Evolutionary conservation across 2,329 filamentous ascomycete genomes (phyloP), one percentile per base, ranked within the genome.

Genomic region (Paraphoma chrysanthemicola): DNA sequence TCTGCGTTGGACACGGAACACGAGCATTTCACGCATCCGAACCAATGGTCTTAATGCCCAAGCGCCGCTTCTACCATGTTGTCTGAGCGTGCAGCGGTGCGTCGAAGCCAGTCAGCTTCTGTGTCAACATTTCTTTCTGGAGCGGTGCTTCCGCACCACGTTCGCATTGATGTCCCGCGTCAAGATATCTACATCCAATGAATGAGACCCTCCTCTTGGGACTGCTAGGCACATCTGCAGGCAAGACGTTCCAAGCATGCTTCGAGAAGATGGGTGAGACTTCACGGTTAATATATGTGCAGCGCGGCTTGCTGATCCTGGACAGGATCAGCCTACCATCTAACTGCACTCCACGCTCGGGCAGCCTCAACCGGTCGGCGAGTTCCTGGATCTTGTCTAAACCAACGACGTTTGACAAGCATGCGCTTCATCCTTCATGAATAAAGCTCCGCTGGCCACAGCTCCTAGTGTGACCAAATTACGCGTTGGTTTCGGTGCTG

Each of bases 211-310:
- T 36, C 8, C n/a, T 44, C 48, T 44, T 36, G 41, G 47, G 41
- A 36, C 23, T 8, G 12, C 48, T 51, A 39, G 29, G 30, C 29
- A 30, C 48, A 14, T 28, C 16, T 44, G 41, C 48, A 23, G 41
- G 23, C 16, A 44, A 33, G 48, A 51, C 29, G 14, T 45, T 45
- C 23, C 23, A 16, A 47, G 44, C 33, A 23, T 43, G 23, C 36
- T 53, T 48, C 33, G 51, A 48, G 44, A 53, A 53, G 16, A 10
- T 30, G 51, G 30, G 6, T 30, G 28, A 53, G 56, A 44, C 45
- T 56, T 44, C 48, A 36, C 45, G 41, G 46, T 38, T 53, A 50
- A 51, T 58, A 51, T 51, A 48, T 44, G 18, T 62, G 59, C 60
- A 59, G 44, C 30, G 49, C 42, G 30, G 28, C 52, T 54, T 47